phyloP scores from a whole-genome alignment of 176 grass and related monocot species.

The Microstegium vimineum region DNA sequence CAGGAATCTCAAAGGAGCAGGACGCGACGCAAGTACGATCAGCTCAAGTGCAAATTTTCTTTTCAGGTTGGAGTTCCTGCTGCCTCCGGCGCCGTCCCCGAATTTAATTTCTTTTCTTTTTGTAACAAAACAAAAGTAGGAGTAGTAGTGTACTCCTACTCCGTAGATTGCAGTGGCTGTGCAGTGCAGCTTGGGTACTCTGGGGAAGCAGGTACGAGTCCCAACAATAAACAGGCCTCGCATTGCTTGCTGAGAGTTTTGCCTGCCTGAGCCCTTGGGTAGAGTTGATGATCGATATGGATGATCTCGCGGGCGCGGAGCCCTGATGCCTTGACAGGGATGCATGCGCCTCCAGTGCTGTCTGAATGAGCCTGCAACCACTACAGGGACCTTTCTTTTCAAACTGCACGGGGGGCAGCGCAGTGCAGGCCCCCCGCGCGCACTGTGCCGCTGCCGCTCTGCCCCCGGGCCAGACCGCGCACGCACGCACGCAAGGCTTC shows the following conservation, averaged over 20 bases:
- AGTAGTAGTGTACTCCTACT: neutral
- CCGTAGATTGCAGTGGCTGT: neutral
- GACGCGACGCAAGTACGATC: neutral
- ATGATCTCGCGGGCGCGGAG: neutral
- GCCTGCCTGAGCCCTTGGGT: no score
- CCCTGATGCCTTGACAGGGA: slow-evolving; percentile 1
- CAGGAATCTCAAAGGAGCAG: neutral
- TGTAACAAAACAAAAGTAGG: neutral
- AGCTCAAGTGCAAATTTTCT: neutral
- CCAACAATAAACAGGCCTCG: neutral
- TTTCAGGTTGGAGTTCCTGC: no score
- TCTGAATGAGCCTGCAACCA: slow-evolving; percentile 36
- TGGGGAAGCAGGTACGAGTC: neutral
- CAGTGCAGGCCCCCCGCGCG: neutral
- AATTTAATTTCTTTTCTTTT: no score
- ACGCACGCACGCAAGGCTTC: slow-evolving; percentile 17
- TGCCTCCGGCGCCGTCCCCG: no score
- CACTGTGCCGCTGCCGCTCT: neutral
- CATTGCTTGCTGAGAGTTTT: neutral
- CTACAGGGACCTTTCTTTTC: slow-evolving; percentile 50
- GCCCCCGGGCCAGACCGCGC: neutral
- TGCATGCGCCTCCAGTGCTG: slow-evolving; percentile 7
- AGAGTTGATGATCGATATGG: no score
- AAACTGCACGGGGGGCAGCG: neutral
- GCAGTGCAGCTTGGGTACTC: neutral